These are phyloP conservation scores for Fusarium sp. DNA, from an alignment of 2,329 filamentous ascomycete genomes.

Conservation along the genomic window DNA sequence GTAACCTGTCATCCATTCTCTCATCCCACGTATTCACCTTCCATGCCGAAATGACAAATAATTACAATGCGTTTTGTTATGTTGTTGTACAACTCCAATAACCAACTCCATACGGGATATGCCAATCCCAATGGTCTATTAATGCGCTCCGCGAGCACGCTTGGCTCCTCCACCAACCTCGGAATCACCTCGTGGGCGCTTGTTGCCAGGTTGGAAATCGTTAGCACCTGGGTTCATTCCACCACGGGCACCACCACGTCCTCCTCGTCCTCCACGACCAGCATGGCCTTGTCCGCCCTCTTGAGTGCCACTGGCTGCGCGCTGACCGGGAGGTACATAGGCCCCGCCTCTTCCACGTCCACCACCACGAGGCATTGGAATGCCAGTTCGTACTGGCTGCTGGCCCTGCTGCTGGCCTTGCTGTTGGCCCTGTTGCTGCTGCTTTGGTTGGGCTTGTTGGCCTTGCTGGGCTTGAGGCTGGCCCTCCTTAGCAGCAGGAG, in stretches of 20 bases:
- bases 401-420: slow-evolving; percentile 23
- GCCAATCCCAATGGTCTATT: slow-evolving; percentile 23
- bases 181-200: slow-evolving; percentile 67
- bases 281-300: slow-evolving; percentile 50
- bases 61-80: slow-evolving; percentile 40
- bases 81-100: slow-evolving; percentile 42
- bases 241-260: slow-evolving; percentile 58
- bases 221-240: slow-evolving; percentile 63
- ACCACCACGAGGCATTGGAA: slow-evolving; percentile 58
- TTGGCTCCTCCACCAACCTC: slow-evolving; percentile 57
- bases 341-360: slow-evolving; percentile 54
- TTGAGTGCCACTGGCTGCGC: slow-evolving; percentile 51
- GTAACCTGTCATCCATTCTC: slow-evolving; percentile 21
- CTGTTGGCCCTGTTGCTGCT: slow-evolving; percentile 18
- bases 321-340: slow-evolving; percentile 54
- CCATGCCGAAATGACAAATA: slow-evolving; percentile 31
- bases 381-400: slow-evolving; percentile 50
- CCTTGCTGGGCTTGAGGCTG: slow-evolving; percentile 11
- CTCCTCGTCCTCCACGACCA: slow-evolving; percentile 55
- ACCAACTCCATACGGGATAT: slow-evolving; percentile 1
- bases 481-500: slow-evolving; percentile 29
- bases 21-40: slow-evolving; percentile 28
- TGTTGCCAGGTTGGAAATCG: slow-evolving; percentile 69
- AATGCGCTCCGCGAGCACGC: slow-evolving; percentile 56
- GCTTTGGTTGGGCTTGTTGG: slow-evolving; percentile 32